These are phyloP conservation scores for Cyberlindnera suaveolens DNA, from an alignment of 805 yeast species.

Conservation along the genomic window DNA sequence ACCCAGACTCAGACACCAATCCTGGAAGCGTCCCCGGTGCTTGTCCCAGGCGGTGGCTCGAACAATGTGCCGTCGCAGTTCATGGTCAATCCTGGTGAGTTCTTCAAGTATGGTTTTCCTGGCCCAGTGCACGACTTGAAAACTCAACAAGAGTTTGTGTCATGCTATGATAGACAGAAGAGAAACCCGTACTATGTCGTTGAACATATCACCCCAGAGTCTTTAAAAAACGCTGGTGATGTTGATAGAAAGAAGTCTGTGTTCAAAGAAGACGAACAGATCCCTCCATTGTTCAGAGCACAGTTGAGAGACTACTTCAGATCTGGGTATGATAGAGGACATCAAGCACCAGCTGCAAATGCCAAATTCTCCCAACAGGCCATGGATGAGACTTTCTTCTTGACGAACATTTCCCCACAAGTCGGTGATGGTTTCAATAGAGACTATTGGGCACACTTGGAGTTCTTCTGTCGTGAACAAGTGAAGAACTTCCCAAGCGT, in stretches of 20 bases:
- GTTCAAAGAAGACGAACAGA: constrained; percentile 79
- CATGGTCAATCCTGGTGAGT: constrained; percentile 64
- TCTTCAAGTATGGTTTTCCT: constrained; percentile 90
- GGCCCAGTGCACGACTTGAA: constrained; percentile 88
- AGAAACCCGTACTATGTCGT: constrained; percentile 83
- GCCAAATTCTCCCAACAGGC: constrained; percentile 87
- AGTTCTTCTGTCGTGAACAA: constrained; percentile 76
- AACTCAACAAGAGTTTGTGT: constrained; percentile 67
- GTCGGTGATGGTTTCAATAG: constrained; percentile 97
- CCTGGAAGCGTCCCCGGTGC: constrained; percentile 3
- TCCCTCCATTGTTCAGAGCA: constrained; percentile 75
- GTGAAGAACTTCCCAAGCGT: constrained; percentile 69
- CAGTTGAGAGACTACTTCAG: constrained; percentile 82
- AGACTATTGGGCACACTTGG: constrained; percentile 97
- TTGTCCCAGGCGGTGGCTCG: not conserved
- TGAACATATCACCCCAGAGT: constrained; percentile 79
- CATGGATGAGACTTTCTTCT: constrained; percentile 89
- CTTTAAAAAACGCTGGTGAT: constrained; percentile 41
- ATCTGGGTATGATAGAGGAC: constrained; percentile 95
- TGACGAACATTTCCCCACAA: constrained; percentile 93
- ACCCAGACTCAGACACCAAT: constrained; percentile 2
- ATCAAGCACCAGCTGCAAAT: constrained; percentile 96
- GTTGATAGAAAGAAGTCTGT: constrained; percentile 78
- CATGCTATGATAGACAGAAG: constrained; percentile 79
- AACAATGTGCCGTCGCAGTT: constrained; percentile 12